Percentiles rank a stretch among this genome's conserved stretches.
Conservation (phyloP, 2,329 filamentous ascomycete species). For the Ceratocystis eucalypticola region DNA sequence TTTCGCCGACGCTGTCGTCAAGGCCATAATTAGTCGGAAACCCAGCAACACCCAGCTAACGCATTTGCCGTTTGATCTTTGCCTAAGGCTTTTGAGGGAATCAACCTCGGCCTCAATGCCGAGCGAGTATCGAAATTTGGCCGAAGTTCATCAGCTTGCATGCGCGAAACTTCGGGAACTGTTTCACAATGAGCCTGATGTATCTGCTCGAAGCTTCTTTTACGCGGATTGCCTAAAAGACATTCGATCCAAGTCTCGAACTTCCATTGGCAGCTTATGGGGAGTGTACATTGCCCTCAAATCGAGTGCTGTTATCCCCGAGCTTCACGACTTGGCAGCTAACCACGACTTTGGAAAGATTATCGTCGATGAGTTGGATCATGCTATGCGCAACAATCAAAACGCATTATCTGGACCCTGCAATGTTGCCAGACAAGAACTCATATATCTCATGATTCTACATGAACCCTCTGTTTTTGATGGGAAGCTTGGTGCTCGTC, state of each 20-base stretch:
- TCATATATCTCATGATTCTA: constrained; percentile 44
- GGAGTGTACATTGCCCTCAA: constrained; percentile 42
- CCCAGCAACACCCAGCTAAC: constrained; percentile 28
- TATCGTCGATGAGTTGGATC: constrained; percentile 51
- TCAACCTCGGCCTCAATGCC: constrained; percentile 42
- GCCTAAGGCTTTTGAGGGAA: constrained; percentile 57
- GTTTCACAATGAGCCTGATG: constrained; percentile 40
- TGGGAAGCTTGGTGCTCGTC: constrained; percentile 42
- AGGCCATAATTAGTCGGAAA: constrained; percentile 34
- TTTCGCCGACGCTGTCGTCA: constrained; percentile 46
- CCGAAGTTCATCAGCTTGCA: constrained; percentile 51
- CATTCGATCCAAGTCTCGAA: constrained; percentile 39
- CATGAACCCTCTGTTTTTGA: constrained; percentile 50
- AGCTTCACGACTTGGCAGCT: constrained; percentile 43
- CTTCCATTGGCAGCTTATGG: constrained; percentile 42
- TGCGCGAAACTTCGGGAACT: constrained; percentile 47
- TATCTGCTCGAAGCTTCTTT: constrained; percentile 45
- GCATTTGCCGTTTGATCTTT: constrained; percentile 37
- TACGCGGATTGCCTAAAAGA: constrained; percentile 55
- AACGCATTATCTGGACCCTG: constrained; percentile 33
- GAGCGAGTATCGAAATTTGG: constrained; percentile 42
- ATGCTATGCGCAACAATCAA: constrained; percentile 34
- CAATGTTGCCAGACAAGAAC: constrained; percentile 43
- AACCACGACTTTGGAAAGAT: constrained; percentile 50
- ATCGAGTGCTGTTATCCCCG: constrained; percentile 30